Evolutionary conservation across 2,329 filamentous ascomycete genomes (phyloP), one percentile per base, ranked within the genome.

Genomic region (Coleophoma cylindrospora): DNA sequence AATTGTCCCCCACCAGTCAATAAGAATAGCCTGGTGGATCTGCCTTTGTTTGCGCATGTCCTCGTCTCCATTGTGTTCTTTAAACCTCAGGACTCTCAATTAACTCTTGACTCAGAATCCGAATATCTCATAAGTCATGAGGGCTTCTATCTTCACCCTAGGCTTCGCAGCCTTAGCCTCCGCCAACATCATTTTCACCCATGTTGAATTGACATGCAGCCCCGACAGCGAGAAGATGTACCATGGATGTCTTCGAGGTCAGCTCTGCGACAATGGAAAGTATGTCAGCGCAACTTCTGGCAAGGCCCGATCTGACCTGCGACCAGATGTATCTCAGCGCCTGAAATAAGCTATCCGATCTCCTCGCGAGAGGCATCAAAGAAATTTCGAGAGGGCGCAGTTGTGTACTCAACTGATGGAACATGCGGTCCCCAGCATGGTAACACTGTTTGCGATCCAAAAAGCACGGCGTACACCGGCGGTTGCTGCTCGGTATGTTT

Each of bases 171-270:
- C 65, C 47, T 54, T 68, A 14, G 63, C 65, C 17, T 62, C 64
- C 6, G 74, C 72, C 48, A 77, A 77, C 59, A 76, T 77, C 61
- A 69, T 72, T 52, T 75, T 76, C 61, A 61, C 64, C 36, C 70
- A 70, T 64, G 70, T 74, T 9, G 67, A 73, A 45, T 69, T 75
- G 19, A 66, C 52, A 3, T 77, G 74, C 61, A 60, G 70, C 47
- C 57, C 58, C 49, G 57, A 37, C n/a, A 57, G 56, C 48, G 37
- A 49, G 1, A 49, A 58, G 12, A 60, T 64, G 44, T 64, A 65
- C 47, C 53, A 62, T 53, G 62, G 63, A 12, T 66, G 63, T 55
- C 58, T 66, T 33, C 56, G 57, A 37, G 62, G 62, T 34, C 63
- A 66, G 48, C 44, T 52, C 12, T 65, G 63, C 44, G 45, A 54